These are phyloP conservation scores for Mycotypha africana DNA, from an alignment of 371 early-diverging fungal genomes.

Conservation along the genomic window DNA sequence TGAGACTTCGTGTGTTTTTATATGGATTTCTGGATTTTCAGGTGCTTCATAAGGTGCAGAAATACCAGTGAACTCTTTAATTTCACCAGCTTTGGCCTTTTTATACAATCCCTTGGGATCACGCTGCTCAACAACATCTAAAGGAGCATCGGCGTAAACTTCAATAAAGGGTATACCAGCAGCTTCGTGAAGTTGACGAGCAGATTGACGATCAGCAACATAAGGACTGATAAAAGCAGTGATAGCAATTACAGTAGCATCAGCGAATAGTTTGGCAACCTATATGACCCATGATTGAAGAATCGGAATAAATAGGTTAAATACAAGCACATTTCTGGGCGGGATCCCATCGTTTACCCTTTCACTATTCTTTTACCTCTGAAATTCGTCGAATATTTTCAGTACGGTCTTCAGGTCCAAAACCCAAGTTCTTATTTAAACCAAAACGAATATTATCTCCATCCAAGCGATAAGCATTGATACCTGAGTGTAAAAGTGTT, in stretches of 20 bases:
- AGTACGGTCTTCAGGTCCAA: slow-evolving; percentile 84
- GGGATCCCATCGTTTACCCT: no score
- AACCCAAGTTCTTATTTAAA: slow-evolving; percentile 90
- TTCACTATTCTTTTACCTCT: slow-evolving; percentile 66
- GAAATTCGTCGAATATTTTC: slow-evolving; percentile 94
- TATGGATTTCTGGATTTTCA: slow-evolving; percentile 75
- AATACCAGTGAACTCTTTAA: slow-evolving; percentile 94
- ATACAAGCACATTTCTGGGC: no score
- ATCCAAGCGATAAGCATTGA: slow-evolving; percentile 84
- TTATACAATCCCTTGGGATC: slow-evolving; percentile 96
- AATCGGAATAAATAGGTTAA: no score
- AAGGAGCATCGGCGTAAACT: slow-evolving; percentile 82
- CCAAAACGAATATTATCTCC: slow-evolving; percentile 96
- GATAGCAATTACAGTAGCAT: slow-evolving; percentile 74
- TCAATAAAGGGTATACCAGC: slow-evolving; percentile 79
- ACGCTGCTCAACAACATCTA: slow-evolving; percentile 83
- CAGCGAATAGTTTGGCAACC: slow-evolving; percentile 88
- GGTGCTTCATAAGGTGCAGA: slow-evolving; percentile 92
- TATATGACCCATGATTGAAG: no score
- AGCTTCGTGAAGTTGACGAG: slow-evolving; percentile 71
- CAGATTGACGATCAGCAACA: slow-evolving; percentile 74
- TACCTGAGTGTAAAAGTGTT: slow-evolving; percentile 66
- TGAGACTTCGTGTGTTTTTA: slow-evolving; percentile 67
- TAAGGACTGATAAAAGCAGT: slow-evolving; percentile 93
- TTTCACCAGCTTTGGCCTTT: slow-evolving; percentile 89